These are phyloP conservation scores for Candida verbasci DNA, from an alignment of 805 yeast species.

Conservation along the genomic window DNA sequence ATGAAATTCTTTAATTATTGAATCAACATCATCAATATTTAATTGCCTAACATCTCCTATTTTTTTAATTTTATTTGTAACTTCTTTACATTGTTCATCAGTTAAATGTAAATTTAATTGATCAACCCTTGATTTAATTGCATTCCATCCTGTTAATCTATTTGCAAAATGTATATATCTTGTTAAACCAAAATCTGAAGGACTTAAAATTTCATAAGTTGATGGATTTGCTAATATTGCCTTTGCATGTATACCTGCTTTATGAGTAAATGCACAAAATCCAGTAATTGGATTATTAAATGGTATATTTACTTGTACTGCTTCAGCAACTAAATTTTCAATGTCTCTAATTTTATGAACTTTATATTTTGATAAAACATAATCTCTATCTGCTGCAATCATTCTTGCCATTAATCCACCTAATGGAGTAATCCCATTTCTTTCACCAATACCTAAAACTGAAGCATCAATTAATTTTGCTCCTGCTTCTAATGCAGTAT, in stretches of 20 bases:
- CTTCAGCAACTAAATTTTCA: conserved; percentile 94
- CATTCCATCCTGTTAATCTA: conserved; percentile 98
- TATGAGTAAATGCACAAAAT: conserved; percentile 98
- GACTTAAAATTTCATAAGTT: conserved; percentile 95
- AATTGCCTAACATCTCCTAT: conserved; percentile 93
- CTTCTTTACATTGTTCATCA: conserved; percentile 93
- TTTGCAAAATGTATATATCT: conserved; percentile 97
- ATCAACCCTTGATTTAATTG: conserved; percentile 96
- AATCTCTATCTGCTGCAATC: conserved; percentile 98
- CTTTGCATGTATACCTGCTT: conserved; percentile 99
- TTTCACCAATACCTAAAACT: conserved; percentile 96
- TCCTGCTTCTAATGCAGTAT: conserved; percentile 97
- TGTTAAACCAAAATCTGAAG: conserved; percentile 91
- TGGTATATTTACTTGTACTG: conserved; percentile 95
- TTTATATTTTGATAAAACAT: conserved; percentile 90
- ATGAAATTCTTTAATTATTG: conserved; percentile 91
- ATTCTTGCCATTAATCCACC: conserved; percentile 99
- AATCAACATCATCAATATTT: conserved; percentile 95
- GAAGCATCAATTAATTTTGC: conserved; percentile 93
- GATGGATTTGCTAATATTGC: conserved; percentile 98
- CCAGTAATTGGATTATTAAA: conserved; percentile 99
- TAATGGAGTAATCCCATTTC: conserved; percentile 96
- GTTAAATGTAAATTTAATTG: conserved; percentile 86
- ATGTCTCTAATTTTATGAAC: conserved; percentile 92
- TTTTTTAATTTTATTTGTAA: conserved; percentile 86